Evolutionary conservation across 495 filamentous ascomycete genomes (phyloP).

Genomic region (Trichoderma reesei): DNA sequence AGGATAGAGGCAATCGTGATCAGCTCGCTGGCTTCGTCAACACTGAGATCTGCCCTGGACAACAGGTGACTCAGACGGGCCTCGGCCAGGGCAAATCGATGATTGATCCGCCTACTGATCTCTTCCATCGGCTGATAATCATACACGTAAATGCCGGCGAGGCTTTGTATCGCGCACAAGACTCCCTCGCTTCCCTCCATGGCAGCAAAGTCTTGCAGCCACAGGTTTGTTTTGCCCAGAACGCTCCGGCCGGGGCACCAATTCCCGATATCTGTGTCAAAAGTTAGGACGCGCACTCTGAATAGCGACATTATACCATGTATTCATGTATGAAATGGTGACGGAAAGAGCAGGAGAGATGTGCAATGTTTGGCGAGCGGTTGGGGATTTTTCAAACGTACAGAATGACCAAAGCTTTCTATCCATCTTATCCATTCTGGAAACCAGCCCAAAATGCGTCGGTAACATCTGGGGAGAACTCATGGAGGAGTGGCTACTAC

Average conservation of each 20-base stretch:
- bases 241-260: conserved; percentile 9
- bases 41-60: not conserved
- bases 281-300: not conserved
- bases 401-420: not conserved
- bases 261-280: not conserved
- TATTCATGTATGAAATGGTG: not conserved
- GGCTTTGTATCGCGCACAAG: not conserved
- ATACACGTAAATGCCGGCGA: conserved; percentile 5
- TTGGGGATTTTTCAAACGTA: not conserved
- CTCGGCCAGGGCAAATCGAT: not conserved
- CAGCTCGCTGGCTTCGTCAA: not conserved
- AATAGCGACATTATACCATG: too few relatives aligned
- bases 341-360: too few relatives aligned
- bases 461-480: not conserved
- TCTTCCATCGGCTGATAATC: not conserved
- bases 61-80: not conserved
- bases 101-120: not conserved
- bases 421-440: not conserved
- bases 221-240: not conserved
- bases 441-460: not conserved
- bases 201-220: conserved; percentile 1
- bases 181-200: not conserved
- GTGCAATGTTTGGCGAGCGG: not conserved
- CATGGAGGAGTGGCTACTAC: not conserved
- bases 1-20: conserved; percentile 5